These are phyloP conservation scores for Thermoascus crustaceus DNA, from an alignment of 2,329 filamentous ascomycete species.

Conservation along the genomic window DNA sequence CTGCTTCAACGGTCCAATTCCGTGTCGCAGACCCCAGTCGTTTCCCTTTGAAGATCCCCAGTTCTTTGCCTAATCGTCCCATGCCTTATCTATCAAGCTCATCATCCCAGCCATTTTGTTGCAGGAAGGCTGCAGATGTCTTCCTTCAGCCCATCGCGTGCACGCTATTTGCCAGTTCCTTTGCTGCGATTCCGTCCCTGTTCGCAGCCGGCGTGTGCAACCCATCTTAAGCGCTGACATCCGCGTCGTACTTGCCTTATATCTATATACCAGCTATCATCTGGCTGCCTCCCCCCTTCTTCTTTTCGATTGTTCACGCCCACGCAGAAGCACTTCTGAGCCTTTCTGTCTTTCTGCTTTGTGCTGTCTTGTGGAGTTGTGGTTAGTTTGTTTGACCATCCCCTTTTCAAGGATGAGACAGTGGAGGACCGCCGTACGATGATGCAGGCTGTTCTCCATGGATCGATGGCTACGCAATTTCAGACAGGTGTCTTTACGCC, in stretches of 20 bases:
- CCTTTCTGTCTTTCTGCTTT: too few species aligned
- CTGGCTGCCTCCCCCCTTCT: too few species aligned
- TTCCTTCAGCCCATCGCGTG: neutral
- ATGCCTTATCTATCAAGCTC: neutral
- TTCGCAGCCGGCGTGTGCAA: too few species aligned
- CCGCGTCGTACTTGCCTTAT: too few species aligned
- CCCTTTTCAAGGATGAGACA: constrained; percentile 4
- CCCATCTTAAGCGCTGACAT: too few species aligned
- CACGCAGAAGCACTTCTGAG: too few species aligned
- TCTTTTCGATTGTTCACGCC: too few species aligned
- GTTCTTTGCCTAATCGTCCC: neutral
- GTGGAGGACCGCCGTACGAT: constrained; percentile 20
- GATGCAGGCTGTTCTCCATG: constrained; percentile 25
- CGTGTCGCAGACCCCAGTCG: too few species aligned
- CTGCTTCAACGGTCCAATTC: too few species aligned
- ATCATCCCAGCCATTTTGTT: neutral
- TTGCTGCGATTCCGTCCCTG: neutral
- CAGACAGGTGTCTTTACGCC: constrained; percentile 17
- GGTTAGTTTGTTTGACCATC: neutral
- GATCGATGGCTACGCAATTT: constrained; percentile 25
- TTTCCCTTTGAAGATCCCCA: too few species aligned
- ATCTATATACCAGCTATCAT: too few species aligned
- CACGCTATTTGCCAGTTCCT: neutral
- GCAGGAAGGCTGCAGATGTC: neutral
- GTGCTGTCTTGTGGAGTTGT: neutral